phyloP scores from a whole-genome alignment of 2,329 filamentous ascomycete species.

The Pseudogymnoascus sp. region DNA sequence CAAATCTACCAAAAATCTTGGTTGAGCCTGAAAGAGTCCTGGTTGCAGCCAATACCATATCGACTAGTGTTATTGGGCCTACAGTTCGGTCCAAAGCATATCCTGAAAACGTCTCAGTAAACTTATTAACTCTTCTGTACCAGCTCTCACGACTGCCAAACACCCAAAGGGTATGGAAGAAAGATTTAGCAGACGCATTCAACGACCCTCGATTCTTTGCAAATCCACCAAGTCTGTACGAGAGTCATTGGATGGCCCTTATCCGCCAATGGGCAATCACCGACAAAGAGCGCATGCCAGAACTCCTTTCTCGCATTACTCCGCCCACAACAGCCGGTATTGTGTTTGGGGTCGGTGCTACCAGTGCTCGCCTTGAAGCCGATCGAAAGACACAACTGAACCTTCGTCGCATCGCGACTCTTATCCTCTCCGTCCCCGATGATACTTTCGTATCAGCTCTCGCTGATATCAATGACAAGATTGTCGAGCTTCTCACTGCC shows the following conservation, averaged over 20 bases:
- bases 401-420: slow-evolving; percentile 68
- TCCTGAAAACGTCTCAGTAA: slow-evolving; percentile 70
- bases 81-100: slow-evolving; percentile 77
- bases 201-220: slow-evolving; percentile 81
- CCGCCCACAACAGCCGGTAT: slow-evolving; percentile 89
- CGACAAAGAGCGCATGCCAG: slow-evolving; percentile 81
- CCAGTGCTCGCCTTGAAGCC: slow-evolving; percentile 85
- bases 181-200: slow-evolving; percentile 84
- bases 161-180: slow-evolving; percentile 84
- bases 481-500: slow-evolving; percentile 77
- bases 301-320: slow-evolving; percentile 68
- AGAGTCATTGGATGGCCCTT: slow-evolving; percentile 70
- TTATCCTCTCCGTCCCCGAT: slow-evolving; percentile 66
- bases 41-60: slow-evolving; percentile 70
- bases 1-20: slow-evolving; percentile 71
- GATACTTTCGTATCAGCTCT: slow-evolving; percentile 78
- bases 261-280: slow-evolving; percentile 73
- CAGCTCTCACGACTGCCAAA: slow-evolving; percentile 69
- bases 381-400: slow-evolving; percentile 89
- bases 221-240: slow-evolving; percentile 55
- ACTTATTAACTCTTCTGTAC: slow-evolving; percentile 62
- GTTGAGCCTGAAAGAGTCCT: slow-evolving; percentile 78
- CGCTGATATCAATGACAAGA: slow-evolving; percentile 63
- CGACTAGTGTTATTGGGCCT: slow-evolving; percentile 72
- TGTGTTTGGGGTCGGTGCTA: slow-evolving; percentile 96